These are phyloP conservation scores for Pisolithus microcarpus DNA, from an alignment of 768 basidiomycete species.

Conservation along the genomic window DNA sequence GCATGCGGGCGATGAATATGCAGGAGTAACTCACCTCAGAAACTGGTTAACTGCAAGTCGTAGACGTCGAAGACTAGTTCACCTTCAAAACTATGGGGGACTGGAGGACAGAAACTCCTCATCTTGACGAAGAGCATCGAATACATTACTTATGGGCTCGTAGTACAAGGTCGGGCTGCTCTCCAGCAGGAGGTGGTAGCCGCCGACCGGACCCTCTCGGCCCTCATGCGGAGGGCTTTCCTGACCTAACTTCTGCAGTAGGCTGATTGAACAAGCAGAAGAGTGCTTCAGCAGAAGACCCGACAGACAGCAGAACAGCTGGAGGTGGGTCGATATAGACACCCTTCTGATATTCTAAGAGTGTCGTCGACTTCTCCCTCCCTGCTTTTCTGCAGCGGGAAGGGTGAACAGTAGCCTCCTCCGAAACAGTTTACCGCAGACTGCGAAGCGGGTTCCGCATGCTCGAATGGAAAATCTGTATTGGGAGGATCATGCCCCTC, in stretches of 20 bases:
- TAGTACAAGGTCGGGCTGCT: constrained; percentile 68
- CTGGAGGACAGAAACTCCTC: constrained; percentile 36
- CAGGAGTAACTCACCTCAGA: constrained; percentile 46
- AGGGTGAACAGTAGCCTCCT: no score
- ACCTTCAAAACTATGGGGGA: constrained; percentile 44
- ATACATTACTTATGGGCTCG: constrained; percentile 62
- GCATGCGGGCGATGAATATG: not conserved
- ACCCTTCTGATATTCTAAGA: constrained; percentile 57
- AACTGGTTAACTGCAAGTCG: constrained; percentile 54
- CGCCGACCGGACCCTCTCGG: constrained; percentile 12
- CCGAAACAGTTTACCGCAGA: constrained; percentile 9
- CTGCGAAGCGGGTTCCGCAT: constrained; percentile 5
- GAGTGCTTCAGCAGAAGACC: constrained; percentile 33
- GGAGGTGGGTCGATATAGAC: constrained; percentile 74
- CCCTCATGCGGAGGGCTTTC: constrained; percentile 17
- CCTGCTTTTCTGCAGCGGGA: not conserved
- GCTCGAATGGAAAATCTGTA: constrained; percentile 8
- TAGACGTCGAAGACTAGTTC: constrained; percentile 68
- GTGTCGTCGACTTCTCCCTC: constrained; percentile 30
- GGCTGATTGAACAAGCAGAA: constrained; percentile 55
- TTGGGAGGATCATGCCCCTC: not conserved
- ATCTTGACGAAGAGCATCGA: constrained; percentile 66
- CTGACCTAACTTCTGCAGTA: constrained; percentile 18
- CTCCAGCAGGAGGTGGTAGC: constrained; percentile 46
- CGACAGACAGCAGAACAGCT: constrained; percentile 47